Evolutionary conservation across 2,329 filamentous ascomycete genomes (phyloP), one percentile per base, ranked within the genome.

Genomic region (Akanthomyces dipterigenus): DNA sequence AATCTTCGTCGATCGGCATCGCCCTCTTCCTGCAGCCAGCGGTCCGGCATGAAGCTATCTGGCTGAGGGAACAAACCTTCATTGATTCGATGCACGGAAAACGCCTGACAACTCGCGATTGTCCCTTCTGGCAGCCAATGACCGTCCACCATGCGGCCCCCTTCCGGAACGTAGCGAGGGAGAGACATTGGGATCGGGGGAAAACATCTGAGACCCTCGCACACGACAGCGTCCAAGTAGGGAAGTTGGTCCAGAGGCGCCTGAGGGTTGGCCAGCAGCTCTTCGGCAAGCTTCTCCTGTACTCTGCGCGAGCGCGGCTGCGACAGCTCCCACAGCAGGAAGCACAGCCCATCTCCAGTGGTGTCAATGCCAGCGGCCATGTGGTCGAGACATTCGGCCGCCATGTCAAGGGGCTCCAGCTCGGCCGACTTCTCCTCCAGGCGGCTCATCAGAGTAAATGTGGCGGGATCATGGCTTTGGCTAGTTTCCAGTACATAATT

Each of bases 21-120:
- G 2, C 90, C 91, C 50, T 87, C 82, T 9, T 82, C 80, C 18
- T 82, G 85, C 65, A 96, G 83, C 93, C 93, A 97, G 66, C 93
- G 82, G 61, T 93, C 89, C 0, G 93, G 93, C 55, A 87, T 80
- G 70, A 93, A 97, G 6, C 73, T 75, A 63, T 96, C 89, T 0
- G 92, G 89, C 48, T 92, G 82, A 1, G 88, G 86, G 70, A 96
- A 98, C 1, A 91, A 88, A 61, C 86, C 80, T 12, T 75, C 71
- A 65, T 88, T 82, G 61, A 85, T 75, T 22, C 81, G 79, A 64
- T 88, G 83, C 38, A 86, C 76, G 12, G 84, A 86, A 67, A 80
- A 84, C 1, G 85, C 80, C 71, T 88, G 85, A 64, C 80, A 81
- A 68, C 84, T 86, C 55, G 86, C 84, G 45, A 85, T 77, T 0